These are phyloP conservation scores for Cadophora sp. DNA, from an alignment of 2,329 filamentous ascomycete genomes.

Conservation along the genomic window DNA sequence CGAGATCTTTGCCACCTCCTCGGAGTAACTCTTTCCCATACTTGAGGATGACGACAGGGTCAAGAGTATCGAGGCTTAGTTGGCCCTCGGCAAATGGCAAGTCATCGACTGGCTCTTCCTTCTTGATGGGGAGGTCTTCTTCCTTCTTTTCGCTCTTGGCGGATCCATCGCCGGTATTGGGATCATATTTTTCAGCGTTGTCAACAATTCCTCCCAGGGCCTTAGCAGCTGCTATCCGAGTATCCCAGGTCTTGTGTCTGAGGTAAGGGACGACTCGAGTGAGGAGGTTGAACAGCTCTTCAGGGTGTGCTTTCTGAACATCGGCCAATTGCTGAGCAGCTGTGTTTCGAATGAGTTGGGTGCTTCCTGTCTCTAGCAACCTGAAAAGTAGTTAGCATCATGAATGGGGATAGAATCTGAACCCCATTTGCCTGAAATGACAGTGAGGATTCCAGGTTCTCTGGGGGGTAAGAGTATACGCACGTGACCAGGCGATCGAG, in stretches of 20 bases:
- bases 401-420: background rate
- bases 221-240: constrained; percentile 88
- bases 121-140: constrained; percentile 58
- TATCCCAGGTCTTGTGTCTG: constrained; percentile 96
- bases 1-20: constrained; percentile 80
- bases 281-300: constrained; percentile 95
- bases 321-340: constrained; percentile 96
- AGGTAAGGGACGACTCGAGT: constrained; percentile 95
- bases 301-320: constrained; percentile 96
- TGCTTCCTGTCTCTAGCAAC: constrained; percentile 96
- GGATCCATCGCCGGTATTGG: constrained; percentile 74
- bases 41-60: constrained; percentile 80
- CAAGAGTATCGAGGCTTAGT: constrained; percentile 75
- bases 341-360: constrained; percentile 92
- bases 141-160: constrained; percentile 66
- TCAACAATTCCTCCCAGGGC: constrained; percentile 94
- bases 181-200: constrained; percentile 86
- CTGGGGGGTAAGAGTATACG: constrained; percentile 53
- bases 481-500: constrained; percentile 88
- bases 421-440: background rate
- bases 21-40: constrained; percentile 85
- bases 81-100: constrained; percentile 56
- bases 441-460: background rate
- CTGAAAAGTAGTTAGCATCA: constrained; percentile 54
- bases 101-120: constrained; percentile 64